These are phyloP conservation scores for Maudiozyma humilis DNA, from an alignment of 1,139 yeast species.

Conservation along the genomic window DNA sequence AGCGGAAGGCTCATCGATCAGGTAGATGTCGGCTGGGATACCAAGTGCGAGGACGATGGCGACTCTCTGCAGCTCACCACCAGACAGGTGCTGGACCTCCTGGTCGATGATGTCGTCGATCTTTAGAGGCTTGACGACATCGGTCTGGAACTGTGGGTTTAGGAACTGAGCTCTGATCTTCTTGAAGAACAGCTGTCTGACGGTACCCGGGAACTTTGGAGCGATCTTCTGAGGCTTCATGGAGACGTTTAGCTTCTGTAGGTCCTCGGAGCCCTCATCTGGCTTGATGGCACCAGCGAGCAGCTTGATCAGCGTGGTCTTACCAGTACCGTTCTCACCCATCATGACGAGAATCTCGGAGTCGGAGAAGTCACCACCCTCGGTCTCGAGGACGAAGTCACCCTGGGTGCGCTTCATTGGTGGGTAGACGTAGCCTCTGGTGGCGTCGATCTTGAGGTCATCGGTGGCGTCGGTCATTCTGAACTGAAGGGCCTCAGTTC, in stretches of 20 bases:
- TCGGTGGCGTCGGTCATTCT: constrained; percentile 91
- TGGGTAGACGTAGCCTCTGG: constrained; percentile 72
- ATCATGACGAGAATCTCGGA: constrained; percentile 97
- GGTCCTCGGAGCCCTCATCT: constrained; percentile 57
- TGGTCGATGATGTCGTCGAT: constrained; percentile 93
- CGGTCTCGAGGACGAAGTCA: constrained; percentile 76
- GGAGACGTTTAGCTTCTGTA: constrained; percentile 84
- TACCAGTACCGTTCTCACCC: constrained; percentile 99
- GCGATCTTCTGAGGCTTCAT: constrained; percentile 99
- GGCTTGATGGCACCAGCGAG: constrained; percentile 89
- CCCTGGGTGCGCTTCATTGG: constrained; percentile 86
- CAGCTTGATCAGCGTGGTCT: constrained; percentile 91
- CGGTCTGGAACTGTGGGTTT: constrained; percentile 96
- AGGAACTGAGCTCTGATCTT: constrained; percentile 90
- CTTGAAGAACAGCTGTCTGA: constrained; percentile 92
- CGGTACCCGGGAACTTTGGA: constrained; percentile 97
- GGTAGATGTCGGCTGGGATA: constrained; percentile 88
- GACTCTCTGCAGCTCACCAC: constrained; percentile 99
- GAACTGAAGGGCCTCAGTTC: constrained; percentile 91
- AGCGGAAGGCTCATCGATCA: constrained; percentile 97
- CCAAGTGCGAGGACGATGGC: constrained; percentile 94
- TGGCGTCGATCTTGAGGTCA: constrained; percentile 64
- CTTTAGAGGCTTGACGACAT: constrained; percentile 89
- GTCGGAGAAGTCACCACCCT: constrained; percentile 85
- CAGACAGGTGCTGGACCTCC: constrained; percentile 94